Base-by-base conservation (phyloP, 495 filamentous ascomycete species). In the Evansstolkia leycettana region DNA sequence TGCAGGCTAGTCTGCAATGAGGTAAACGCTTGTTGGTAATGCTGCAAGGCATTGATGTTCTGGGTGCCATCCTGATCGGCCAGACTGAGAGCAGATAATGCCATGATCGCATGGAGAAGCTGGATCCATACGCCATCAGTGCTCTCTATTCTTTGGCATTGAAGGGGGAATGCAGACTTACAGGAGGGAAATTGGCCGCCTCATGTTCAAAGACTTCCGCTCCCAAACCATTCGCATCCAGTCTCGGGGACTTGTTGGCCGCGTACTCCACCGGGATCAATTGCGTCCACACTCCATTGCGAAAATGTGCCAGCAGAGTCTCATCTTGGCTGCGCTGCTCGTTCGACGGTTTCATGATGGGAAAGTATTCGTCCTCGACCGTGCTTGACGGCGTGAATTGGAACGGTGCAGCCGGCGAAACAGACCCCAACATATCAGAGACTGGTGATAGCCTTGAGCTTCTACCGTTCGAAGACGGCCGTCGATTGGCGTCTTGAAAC, bases 31-130 rank as follows among this genome's bases (percentile, higher is more conserved):
- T 71, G 60, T 24, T 73, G 65, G 40, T 76, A 76, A 40, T 77
- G 70, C 38, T 73, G 65, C 30, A 72, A 42, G 9, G 71, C 64
- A 42, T 69, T 59, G 31, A 70, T 45, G 36, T 56, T 62, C 33
- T 63, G 58, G 14, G 54, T 47, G 17, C 54, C 57, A 25, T 62
- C 60, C 42, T 60, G 60, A 45, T 65, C 64, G 11, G 65, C 60
- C 27, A 75, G 55, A 43, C 65, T 72, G 33, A 78, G 60, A 12
- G 71, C 72, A 11, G 67, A 69, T 6, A 77, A 46, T 5, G 73
- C 72, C 64, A 73, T 72, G 33, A 78, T 70, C n/a, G 72, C 73
- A 45, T 74, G 68, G 29, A 66, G 66, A 34, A 77, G 65, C 73
- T 77, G 19, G 13, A 26, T 17, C 15, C 11, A 25, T 34, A n/a